Evolutionary conservation across 2,329 filamentous ascomycete genomes (phyloP), one percentile per base, ranked within the genome.

Genomic region (Neofusicoccum umdonicola): DNA sequence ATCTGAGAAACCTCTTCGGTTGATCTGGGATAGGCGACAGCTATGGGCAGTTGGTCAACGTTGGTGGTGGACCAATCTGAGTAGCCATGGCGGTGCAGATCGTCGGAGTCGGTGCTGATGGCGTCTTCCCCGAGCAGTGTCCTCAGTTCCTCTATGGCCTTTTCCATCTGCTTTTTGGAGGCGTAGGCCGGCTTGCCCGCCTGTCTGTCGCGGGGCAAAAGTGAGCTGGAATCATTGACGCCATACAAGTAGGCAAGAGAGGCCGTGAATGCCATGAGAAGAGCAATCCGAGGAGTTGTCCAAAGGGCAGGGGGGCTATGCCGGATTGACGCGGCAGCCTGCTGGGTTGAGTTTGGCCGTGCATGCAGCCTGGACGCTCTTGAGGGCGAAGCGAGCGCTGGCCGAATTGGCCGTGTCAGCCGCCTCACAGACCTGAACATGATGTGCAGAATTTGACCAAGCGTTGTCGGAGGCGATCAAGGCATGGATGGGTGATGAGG

Each of bases 11-110:
- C 89, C n/a, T 91, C 84, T 64, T 87, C 83, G 0, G 89, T 91
- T 0, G 81, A 83, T 34, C 79, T 82, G 0, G 89, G 89, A 67
- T 88, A 88, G 2, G 85, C 85, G 8, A 91, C 82, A 0, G 88
- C 88, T 6, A 89, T 83, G 0, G 89, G 87, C 1, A 89, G 79
- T 17, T 81, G 82, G 31, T 86, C 81, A 27, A 86, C 85, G 70
- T 91, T 91, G 69, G 88, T 84, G 0, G 86, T 86, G 0, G 87
- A 89, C 88, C 88, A 90, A 71, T 90, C 88, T 0, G 88, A 90
- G 73, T 86, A 87, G 13, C 88, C 88, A 71, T 91, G 89, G 52
- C 80, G 76, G n/a, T 86, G 82, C 1, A 91, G 77, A 47, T 88
- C 87, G 45, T 88, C 86, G 45, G 85, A 79, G 69, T 91, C 88